A percentile compares a stretch with the other conserved stretches of the same genome.
phyloP scores from a whole-genome alignment of 2,329 filamentous ascomycete species.

The Arachnomyces sp. region DNA sequence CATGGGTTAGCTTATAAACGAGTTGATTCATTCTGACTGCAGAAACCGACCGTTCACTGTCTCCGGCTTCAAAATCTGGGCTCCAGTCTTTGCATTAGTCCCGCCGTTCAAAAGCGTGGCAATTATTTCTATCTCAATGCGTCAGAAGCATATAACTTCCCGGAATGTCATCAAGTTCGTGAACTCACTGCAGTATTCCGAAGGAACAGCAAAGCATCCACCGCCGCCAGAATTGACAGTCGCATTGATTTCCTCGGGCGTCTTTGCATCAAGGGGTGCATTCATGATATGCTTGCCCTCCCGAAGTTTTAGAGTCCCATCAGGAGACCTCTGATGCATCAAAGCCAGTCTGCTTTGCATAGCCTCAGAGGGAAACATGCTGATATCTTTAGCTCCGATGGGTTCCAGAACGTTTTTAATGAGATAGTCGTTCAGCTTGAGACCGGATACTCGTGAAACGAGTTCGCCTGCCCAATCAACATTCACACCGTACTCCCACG shows the following conservation, averaged over 20 bases:
- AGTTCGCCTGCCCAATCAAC: constrained; percentile 49
- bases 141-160: background rate
- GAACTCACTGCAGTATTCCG: constrained; percentile 50
- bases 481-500: constrained; percentile 53
- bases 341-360: constrained; percentile 49
- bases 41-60: constrained; percentile 39
- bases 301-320: constrained; percentile 32
- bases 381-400: constrained; percentile 42
- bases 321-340: constrained; percentile 47
- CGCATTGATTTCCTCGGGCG: constrained; percentile 34
- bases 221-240: constrained; percentile 55
- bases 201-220: constrained; percentile 52
- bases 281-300: constrained; percentile 44
- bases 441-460: constrained; percentile 38
- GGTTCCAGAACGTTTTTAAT: constrained; percentile 42
- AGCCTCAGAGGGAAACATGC: constrained; percentile 47
- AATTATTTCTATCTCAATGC: constrained; percentile 41
- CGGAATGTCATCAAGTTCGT: background rate
- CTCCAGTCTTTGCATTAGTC: constrained; percentile 46
- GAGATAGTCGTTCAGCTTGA: constrained; percentile 42
- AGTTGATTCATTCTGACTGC: too few species aligned
- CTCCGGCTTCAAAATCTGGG: constrained; percentile 43
- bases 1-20: background rate
- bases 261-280: constrained; percentile 36
- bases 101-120: constrained; percentile 54